These are phyloP conservation scores for Colletotrichum melonis DNA, from an alignment of 2,329 filamentous ascomycete genomes.

Conservation along the genomic window DNA sequence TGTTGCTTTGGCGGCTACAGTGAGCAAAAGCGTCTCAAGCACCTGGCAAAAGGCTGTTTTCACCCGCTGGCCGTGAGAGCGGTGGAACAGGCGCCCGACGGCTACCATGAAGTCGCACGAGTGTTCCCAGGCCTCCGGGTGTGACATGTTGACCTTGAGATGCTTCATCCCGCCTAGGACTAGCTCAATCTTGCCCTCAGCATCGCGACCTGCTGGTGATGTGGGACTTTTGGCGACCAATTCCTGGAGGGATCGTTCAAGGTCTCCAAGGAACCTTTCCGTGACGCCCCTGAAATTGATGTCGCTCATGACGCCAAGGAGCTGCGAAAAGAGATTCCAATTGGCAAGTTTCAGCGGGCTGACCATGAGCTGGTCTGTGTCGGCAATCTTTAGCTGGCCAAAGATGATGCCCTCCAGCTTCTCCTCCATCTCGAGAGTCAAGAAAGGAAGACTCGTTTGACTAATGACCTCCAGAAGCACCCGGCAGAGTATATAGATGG, in stretches of 20 bases:
- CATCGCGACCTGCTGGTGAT: conserved; percentile 67
- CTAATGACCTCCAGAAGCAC: conserved; percentile 94
- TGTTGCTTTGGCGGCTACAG: conserved; percentile 84
- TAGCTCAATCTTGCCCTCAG: conserved; percentile 86
- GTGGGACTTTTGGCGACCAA: conserved; percentile 76
- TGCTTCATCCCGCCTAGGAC: conserved; percentile 93
- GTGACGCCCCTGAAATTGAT: conserved; percentile 90
- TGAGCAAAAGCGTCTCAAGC: conserved; percentile 85
- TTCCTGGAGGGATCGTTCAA: conserved; percentile 83
- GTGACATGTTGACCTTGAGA: conserved; percentile 79
- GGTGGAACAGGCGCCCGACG: conserved; percentile 84
- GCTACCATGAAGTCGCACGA: conserved; percentile 90
- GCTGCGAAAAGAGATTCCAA: conserved; percentile 92
- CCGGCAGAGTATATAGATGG: conserved; percentile 94
- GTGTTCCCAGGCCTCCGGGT: conserved; percentile 82
- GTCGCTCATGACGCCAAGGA: conserved; percentile 96
- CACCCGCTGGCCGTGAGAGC: conserved; percentile 86
- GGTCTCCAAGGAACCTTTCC: conserved; percentile 82
- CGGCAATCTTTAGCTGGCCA: conserved; percentile 89
- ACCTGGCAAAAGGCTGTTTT: conserved; percentile 97
- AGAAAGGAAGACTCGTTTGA: conserved; percentile 84
- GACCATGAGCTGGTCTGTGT: conserved; percentile 81
- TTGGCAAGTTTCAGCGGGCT: conserved; percentile 91
- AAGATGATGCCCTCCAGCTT: conserved; percentile 97
- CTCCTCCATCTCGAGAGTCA: conserved; percentile 92